These are phyloP conservation scores for Zostera marina DNA, from an alignment of 116 monocot genomes.

Conservation along the genomic window DNA sequence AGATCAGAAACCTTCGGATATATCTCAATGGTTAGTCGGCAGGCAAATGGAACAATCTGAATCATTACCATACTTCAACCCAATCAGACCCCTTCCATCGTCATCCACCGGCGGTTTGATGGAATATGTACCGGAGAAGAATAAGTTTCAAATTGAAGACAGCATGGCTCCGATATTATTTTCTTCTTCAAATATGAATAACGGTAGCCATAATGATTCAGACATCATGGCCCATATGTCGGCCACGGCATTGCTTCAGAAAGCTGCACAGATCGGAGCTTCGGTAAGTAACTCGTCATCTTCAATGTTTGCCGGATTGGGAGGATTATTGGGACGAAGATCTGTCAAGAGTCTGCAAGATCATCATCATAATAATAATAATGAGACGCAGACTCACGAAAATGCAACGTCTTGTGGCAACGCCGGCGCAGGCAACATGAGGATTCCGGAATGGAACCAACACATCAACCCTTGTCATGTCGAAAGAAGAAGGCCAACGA, in stretches of 20 bases:
- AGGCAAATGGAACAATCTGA: not conserved
- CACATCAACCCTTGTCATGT: too few relatives aligned
- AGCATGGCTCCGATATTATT: slow-evolving; percentile 1
- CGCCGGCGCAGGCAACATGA: too few relatives aligned
- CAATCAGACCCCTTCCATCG: not conserved
- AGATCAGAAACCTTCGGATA: not conserved
- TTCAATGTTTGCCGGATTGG: slow-evolving; percentile 7
- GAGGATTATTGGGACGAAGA: not conserved
- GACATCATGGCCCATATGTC: slow-evolving; percentile 14
- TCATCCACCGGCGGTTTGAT: not conserved
- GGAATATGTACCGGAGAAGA: slow-evolving; percentile 1
- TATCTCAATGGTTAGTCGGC: slow-evolving; percentile 11
- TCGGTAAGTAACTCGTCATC: slow-evolving; percentile 8
- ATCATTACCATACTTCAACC: not conserved
- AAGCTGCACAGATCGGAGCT: slow-evolving; percentile 21
- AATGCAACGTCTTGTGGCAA: too few relatives aligned
- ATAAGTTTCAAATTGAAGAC: slow-evolving; percentile 2
- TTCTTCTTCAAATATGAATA: not conserved
- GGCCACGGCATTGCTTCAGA: slow-evolving; percentile 25
- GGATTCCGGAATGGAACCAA: too few relatives aligned
- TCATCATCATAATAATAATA: too few relatives aligned
- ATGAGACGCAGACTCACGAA: too few relatives aligned
- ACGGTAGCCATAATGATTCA: not conserved
- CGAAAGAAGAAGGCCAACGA: not conserved
- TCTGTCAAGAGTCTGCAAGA: too few relatives aligned